Evolutionary conservation across 2,329 filamentous ascomycete genomes (phyloP).

Genomic region (Cladosporium sp.): DNA sequence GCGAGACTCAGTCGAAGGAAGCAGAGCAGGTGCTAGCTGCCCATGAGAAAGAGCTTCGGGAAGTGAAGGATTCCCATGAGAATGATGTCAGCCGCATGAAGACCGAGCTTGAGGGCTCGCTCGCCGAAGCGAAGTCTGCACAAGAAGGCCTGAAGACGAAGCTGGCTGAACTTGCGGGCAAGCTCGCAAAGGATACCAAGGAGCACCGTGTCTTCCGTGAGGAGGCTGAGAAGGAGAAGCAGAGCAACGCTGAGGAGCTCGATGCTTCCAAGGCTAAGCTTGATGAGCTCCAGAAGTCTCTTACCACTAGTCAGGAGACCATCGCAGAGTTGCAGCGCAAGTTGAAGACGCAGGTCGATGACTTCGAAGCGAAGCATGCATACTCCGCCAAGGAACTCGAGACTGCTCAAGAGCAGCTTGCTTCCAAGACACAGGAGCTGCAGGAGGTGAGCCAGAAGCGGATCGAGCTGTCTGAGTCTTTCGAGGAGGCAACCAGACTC

Average conservation of each 20-base stretch:
- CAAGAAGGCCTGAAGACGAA: slow-evolving; percentile 19
- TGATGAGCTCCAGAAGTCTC: background rate
- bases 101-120: slow-evolving; percentile 5
- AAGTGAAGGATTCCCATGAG: slow-evolving; percentile 6
- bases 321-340: background rate
- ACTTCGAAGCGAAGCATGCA: slow-evolving; percentile 5
- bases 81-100: slow-evolving; percentile 3
- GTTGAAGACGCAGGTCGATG: background rate
- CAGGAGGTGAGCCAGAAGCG: slow-evolving; percentile 4
- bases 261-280: slow-evolving; percentile 1
- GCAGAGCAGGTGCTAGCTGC: background rate
- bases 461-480: slow-evolving; percentile 3
- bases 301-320: background rate
- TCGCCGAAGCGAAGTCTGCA: slow-evolving; percentile 9
- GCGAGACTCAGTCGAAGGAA: slow-evolving; percentile 1
- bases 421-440: background rate
- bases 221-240: slow-evolving; percentile 12
- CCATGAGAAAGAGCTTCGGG: slow-evolving; percentile 3
- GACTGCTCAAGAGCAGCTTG: background rate
- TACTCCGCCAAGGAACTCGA: background rate
- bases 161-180: slow-evolving; percentile 23
- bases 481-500: slow-evolving; percentile 5
- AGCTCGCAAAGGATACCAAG: slow-evolving; percentile 16
- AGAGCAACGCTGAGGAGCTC: slow-evolving; percentile 9
- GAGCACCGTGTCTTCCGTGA: slow-evolving; percentile 9